These are phyloP conservation scores for Metarhizium guizhouense DNA, from an alignment of 2,329 filamentous ascomycete species.

Conservation along the genomic window DNA sequence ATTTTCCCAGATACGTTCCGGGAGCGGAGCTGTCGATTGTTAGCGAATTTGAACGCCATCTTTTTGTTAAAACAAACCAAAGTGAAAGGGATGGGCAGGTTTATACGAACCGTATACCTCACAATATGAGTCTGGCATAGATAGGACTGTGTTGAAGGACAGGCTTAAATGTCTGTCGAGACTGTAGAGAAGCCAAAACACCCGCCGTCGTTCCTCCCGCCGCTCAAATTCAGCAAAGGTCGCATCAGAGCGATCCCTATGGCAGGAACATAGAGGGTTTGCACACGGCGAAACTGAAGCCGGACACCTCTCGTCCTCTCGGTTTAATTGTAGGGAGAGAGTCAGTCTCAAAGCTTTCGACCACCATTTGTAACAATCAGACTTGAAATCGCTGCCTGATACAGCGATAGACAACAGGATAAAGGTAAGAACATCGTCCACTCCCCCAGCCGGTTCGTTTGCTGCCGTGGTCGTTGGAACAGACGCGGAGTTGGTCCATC, in stretches of 20 bases:
- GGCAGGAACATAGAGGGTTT: slow-evolving; percentile 23
- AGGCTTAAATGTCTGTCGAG: slow-evolving; percentile 38
- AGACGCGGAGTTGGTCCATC: slow-evolving; percentile 12
- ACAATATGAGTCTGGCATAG: slow-evolving; percentile 37
- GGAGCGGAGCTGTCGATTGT: slow-evolving; percentile 22
- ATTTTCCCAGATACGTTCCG: slow-evolving; percentile 31
- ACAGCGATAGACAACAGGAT: slow-evolving; percentile 35
- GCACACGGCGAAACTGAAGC: slow-evolving; percentile 19
- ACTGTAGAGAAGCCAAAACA: slow-evolving; percentile 39
- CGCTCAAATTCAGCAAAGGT: slow-evolving; percentile 27
- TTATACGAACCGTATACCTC: slow-evolving; percentile 25
- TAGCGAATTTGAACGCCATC: neutral
- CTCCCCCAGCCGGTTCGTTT: slow-evolving; percentile 24
- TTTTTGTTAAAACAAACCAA: too few relatives aligned
- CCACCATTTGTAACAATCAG: slow-evolving; percentile 39
- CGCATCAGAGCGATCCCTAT: slow-evolving; percentile 17
- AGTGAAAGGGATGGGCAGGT: too few relatives aligned
- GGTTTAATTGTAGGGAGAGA: slow-evolving; percentile 26
- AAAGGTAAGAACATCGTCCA: slow-evolving; percentile 37
- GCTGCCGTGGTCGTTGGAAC: slow-evolving; percentile 21
- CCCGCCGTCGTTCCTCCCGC: slow-evolving; percentile 34
- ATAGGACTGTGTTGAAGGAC: slow-evolving; percentile 34
- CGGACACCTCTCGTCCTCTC: slow-evolving; percentile 26
- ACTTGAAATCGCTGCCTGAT: slow-evolving; percentile 39
- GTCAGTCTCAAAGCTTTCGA: slow-evolving; percentile 32